Base-by-base conservation (phyloP, 148 eudicot genomes). In the Hydrangea macrophylla region DNA sequence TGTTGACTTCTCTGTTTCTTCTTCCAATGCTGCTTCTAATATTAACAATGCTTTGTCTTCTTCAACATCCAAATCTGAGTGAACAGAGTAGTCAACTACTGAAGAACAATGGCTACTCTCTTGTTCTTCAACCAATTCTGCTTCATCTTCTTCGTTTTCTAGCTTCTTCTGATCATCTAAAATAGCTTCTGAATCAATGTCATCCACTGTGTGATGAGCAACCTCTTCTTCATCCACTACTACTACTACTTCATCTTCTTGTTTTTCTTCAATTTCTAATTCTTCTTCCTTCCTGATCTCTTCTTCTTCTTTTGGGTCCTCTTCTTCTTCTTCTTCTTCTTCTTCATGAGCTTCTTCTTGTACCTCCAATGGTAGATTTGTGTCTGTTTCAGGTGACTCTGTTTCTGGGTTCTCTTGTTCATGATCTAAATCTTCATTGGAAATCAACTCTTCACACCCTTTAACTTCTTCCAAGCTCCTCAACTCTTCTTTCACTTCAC, bases 71-170 rank as follows among this genome's bases (percentile, higher is more conserved):
- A 8, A 33, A 66, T 32, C 45, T 15, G 59, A 48, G 12, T 48
- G 13, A 26, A 32, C 55, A 7, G 69, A 40, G 5, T 11, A 65
- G 5, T 33, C 2, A 17, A 57, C 65, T 7, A 70, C 65, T 2
- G 70, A 56, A 56, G 63, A 64, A 6, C 9, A 23, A 42, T 40
- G n/a, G 0, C 54, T 56, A 45, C 25, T 39, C 70, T 64, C 61
- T 65, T 42, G n/a, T 64, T 30, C 74, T 44, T 9, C 30, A 37
- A 48, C 4, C 17, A 42, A 42, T 15, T 42, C 5, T 56, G 62
- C 69, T 56, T 75, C 78, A 62, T 67, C 76, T 13, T 56, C 69
- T 11, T 23, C 62, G n/a, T 69, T 69, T 45, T 69, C 23, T 10
- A 17, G 24, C 55, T 59, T 25, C 20, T 7, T 6, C n/a, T n/a